phyloP scores from a whole-genome alignment of 495 filamentous ascomycete species.

The Daldinia concentrica region DNA sequence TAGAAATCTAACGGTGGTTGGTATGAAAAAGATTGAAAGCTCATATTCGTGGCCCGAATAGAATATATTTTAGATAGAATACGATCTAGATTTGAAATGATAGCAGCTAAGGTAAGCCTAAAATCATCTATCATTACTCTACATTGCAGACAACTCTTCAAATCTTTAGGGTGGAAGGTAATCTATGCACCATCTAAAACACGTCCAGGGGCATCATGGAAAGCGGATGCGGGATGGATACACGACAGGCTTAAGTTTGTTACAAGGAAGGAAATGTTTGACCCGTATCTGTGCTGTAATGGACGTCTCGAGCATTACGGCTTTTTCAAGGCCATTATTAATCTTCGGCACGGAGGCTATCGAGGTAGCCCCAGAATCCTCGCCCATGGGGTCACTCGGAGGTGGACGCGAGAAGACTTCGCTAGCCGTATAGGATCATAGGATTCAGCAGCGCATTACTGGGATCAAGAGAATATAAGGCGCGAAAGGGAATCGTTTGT shows the following conservation, averaged over 20 bases:
- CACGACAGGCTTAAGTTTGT: not conserved
- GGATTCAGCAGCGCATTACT: slow-evolving; percentile 18
- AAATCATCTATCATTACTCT: not conserved
- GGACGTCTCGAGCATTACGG: slow-evolving; percentile 76
- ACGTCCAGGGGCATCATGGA: not conserved
- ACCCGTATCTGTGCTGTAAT: slow-evolving; percentile 96
- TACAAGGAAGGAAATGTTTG: slow-evolving; percentile 63
- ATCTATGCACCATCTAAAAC: not conserved
- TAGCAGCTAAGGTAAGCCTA: not conserved
- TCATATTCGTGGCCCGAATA: not conserved
- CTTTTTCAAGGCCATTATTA: slow-evolving; percentile 81
- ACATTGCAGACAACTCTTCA: not conserved
- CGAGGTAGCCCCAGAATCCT: slow-evolving; percentile 63
- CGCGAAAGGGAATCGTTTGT: slow-evolving; percentile 47
- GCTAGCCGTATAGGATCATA: slow-evolving; percentile 54
- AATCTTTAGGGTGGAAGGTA: not conserved
- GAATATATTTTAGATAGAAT: not conserved
- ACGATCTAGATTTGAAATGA: not conserved
- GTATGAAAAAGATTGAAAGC: not conserved
- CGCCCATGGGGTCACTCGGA: slow-evolving; percentile 56
- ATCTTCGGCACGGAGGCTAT: slow-evolving; percentile 66
- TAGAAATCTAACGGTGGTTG: not conserved
- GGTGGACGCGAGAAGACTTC: slow-evolving; percentile 60
- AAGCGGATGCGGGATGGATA: not conserved
- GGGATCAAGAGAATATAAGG: slow-evolving; percentile 10